Evolutionary conservation across 345 rosid species (phyloP), one percentile per base, ranked within the genome.

Genomic region (Mallotus nudiflorus): DNA sequence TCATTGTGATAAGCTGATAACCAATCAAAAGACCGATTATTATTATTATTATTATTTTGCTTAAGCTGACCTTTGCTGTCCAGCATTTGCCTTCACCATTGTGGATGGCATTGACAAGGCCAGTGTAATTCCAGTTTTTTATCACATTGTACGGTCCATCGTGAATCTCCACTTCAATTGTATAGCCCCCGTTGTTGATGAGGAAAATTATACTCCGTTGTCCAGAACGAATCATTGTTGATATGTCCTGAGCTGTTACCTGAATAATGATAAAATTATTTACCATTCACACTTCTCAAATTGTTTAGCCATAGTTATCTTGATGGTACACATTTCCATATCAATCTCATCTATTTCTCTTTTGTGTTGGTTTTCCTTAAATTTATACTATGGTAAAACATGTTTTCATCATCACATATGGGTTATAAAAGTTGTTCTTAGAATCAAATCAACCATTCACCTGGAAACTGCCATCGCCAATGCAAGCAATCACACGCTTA

Each of bases 111-210:
- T 86, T 69, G 53, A 88, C 87, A 9, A 88, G 79, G 40, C 81
- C 91, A 25, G 80, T 79, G 77, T 88, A 88, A 68, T 88, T 72
- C 93, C 93, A 88, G 83, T 88, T 88, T 78, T 88, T 88, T 49
- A 88, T 88, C 73, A 88, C 91, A 70, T 88, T 88, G 82, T 88
- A 88, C 7, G 91, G 93, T 2, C 93, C 93, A 13, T 88, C 93
- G 25, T 88, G 93, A 70, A 88, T 88, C 82, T 88, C 91, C 12
- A 88, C 93, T 80, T 88, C 93, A 62, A 88, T 86, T 25, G 93
- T 88, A 69, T 88, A 88, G 40, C 93, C 93, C 12, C 88, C 91
- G 40, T 88, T 88, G 79, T 88, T 88, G 80, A 88, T 85, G 31
- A 88, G 89, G 84, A 88, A 88, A 66, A 88, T 88, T 64, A 86